Conservation (phyloP, 495 filamentous ascomycete species). For the Diplogelasinospora grovesii region DNA sequence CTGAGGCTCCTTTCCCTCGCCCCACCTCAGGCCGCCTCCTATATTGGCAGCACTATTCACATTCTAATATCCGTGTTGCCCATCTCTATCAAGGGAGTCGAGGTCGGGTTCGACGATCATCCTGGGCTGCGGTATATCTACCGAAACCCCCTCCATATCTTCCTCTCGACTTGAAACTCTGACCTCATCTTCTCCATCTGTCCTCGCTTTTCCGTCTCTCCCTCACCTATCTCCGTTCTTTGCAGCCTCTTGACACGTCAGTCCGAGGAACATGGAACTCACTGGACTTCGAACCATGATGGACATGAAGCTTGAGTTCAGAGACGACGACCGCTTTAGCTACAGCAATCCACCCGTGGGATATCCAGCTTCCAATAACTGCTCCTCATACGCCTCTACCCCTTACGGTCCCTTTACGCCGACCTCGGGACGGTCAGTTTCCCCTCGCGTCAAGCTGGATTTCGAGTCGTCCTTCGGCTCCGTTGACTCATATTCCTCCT, state of each 20-base stretch:
- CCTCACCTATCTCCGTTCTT: not conserved
- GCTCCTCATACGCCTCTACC: conserved; percentile 31
- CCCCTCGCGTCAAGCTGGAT: conserved; percentile 14
- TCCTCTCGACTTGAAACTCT: conserved; percentile 11
- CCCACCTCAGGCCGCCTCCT: conserved; percentile 17
- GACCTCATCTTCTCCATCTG: conserved; percentile 3
- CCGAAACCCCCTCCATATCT: conserved; percentile 13
- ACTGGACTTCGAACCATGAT: conserved; percentile 6
- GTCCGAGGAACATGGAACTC: conserved; percentile 12
- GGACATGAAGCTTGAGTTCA: conserved; percentile 18
- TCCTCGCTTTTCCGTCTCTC: not conserved
- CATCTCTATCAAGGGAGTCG: conserved; percentile 15
- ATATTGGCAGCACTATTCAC: conserved; percentile 22
- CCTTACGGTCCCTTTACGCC: conserved; percentile 34
- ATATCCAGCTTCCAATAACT: conserved; percentile 19
- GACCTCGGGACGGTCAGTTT: conserved; percentile 26
- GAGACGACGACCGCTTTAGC: conserved; percentile 18
- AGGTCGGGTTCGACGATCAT: conserved; percentile 8
- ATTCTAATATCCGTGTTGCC: conserved; percentile 11
- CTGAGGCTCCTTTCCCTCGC: conserved; percentile 11
- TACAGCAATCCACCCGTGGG: conserved; percentile 15
- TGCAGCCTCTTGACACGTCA: not conserved
- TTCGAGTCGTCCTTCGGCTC: conserved; percentile 18
- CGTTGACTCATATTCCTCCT: conserved; percentile 10
- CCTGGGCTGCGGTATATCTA: conserved; percentile 18